A percentile compares a stretch with the other conserved stretches of the same genome.
These are phyloP conservation scores for Colletotrichum incanum DNA, from an alignment of 2,329 filamentous ascomycete species.

Conservation along the genomic window DNA sequence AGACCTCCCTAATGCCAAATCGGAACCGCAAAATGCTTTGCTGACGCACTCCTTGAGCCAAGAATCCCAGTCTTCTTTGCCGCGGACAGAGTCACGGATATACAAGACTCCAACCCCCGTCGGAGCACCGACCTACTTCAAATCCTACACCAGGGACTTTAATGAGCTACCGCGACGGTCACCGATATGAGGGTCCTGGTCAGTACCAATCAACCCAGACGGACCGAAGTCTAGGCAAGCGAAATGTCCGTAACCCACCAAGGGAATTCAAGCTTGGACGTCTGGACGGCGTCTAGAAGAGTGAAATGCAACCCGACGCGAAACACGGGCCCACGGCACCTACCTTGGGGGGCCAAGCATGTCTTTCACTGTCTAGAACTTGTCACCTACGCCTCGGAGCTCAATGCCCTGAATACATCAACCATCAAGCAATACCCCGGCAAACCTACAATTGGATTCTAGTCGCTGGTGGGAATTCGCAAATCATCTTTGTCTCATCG, in stretches of 20 bases:
- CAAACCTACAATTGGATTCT: conserved; percentile 9
- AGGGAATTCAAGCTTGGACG: conserved; percentile 6
- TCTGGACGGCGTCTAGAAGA: conserved; percentile 30
- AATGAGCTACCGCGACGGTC: conserved; percentile 2
- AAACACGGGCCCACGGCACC: conserved; percentile 37
- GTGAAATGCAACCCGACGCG: conserved; percentile 25
- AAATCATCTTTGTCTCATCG: conserved; percentile 30
- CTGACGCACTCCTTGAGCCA: conserved; percentile 18
- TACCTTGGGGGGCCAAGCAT: conserved; percentile 22
- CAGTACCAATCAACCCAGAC: background rate
- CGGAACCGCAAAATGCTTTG: conserved; percentile 28
- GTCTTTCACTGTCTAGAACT: conserved; percentile 6
- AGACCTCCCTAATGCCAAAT: conserved; percentile 18
- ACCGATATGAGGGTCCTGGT: background rate
- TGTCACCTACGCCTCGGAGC: conserved; percentile 37
- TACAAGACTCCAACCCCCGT: conserved; percentile 26
- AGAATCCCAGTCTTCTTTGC: conserved; percentile 26
- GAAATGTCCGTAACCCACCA: background rate
- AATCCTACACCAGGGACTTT: conserved; percentile 10
- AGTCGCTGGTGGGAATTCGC: conserved; percentile 18
- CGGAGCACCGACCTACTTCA: conserved; percentile 27
- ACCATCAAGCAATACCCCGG: conserved; percentile 8
- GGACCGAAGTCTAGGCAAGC: background rate
- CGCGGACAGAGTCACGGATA: conserved; percentile 40
- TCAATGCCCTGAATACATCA: conserved; percentile 22